phyloP scores from a whole-genome alignment of 306 rosid species.

The Vicia sativa region DNA sequence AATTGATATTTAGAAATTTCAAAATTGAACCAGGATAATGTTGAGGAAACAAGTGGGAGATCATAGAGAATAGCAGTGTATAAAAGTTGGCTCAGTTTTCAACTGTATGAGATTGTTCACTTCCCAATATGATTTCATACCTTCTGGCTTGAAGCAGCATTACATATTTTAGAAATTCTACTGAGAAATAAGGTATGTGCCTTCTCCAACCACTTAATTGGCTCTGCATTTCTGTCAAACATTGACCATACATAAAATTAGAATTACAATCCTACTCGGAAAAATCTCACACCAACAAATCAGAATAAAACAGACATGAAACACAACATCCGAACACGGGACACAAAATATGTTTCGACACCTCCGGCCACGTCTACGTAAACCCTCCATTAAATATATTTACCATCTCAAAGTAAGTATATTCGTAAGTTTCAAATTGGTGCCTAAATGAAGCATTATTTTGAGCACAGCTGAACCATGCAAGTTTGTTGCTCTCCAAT shows the following conservation, averaged over 20 bases:
- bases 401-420: too few species aligned
- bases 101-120: conserved; percentile 27
- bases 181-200: conserved; percentile 63
- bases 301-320: conserved; percentile 2
- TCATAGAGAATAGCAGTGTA: conserved; percentile 10
- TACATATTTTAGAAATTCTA: conserved; percentile 60
- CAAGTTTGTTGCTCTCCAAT: too few species aligned
- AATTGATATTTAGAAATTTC: conserved; percentile 32
- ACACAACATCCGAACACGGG: background rate
- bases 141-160: conserved; percentile 51
- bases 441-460: too few species aligned
- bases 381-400: too few species aligned
- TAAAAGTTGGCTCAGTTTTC: conserved; percentile 20
- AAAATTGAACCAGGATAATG: conserved; percentile 21
- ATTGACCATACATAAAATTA: conserved; percentile 36
- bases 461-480: too few species aligned
- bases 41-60: conserved; percentile 24
- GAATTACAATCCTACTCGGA: conserved; percentile 10
- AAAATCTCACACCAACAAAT: conserved; percentile 6
- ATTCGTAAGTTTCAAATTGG: too few species aligned
- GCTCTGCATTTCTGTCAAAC: conserved; percentile 72
- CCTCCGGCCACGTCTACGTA: too few species aligned
- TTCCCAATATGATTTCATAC: conserved; percentile 42
- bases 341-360: too few species aligned
- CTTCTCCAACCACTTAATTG: conserved; percentile 69